These are phyloP conservation scores for Neoscytalidium dimidiatum DNA, from an alignment of 2,329 filamentous ascomycete species.

Conservation along the genomic window DNA sequence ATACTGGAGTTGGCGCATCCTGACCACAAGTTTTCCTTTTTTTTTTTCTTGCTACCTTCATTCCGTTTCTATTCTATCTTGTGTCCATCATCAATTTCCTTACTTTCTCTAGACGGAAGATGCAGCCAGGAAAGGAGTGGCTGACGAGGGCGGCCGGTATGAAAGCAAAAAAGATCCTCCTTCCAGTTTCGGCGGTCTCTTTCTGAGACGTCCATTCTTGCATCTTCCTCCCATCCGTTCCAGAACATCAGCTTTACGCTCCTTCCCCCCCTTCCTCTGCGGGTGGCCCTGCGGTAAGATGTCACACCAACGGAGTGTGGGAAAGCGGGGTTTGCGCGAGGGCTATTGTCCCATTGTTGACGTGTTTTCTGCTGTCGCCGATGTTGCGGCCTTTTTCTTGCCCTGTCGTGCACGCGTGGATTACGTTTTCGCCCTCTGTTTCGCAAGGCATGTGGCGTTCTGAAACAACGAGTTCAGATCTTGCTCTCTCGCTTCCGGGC, in stretches of 20 bases:
- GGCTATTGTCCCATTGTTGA: neutral
- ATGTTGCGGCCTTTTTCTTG: neutral
- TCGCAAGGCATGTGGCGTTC: conserved; percentile 19
- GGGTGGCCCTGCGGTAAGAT: neutral
- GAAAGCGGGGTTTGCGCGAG: neutral
- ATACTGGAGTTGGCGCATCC: neutral
- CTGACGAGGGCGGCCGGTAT: neutral
- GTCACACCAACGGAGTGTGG: neutral
- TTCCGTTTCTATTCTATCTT: neutral
- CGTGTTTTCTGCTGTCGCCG: neutral
- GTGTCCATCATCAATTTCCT: neutral
- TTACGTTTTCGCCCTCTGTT: neutral
- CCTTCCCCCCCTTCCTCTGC: neutral
- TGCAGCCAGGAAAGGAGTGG: neutral
- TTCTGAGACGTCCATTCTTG: neutral
- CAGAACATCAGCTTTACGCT: neutral
- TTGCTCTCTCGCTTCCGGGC: neutral
- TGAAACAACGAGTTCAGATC: neutral
- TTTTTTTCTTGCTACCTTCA: neutral
- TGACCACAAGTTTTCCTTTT: neutral
- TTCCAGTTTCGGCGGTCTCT: neutral
- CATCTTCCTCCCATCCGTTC: neutral
- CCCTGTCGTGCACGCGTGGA: neutral
- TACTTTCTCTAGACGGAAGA: neutral
- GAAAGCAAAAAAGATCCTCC: neutral